These are phyloP conservation scores for Lotmaria passim DNA, from an alignment of 208 protist genomes.

Conservation along the genomic window DNA sequence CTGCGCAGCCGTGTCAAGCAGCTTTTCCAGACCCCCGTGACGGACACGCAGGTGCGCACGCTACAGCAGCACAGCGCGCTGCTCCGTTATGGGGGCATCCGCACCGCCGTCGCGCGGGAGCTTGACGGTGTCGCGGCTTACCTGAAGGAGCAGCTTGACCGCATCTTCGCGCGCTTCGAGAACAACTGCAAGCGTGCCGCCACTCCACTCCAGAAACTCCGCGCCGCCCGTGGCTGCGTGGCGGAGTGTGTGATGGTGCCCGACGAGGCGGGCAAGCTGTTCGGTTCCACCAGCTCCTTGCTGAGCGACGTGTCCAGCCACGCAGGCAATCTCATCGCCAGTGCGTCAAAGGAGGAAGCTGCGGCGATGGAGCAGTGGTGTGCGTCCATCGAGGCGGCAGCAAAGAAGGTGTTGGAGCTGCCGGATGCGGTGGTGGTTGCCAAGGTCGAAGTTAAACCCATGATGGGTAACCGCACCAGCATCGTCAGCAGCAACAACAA, in stretches of 20 bases:
- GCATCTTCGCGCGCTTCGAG: conserved; percentile 55
- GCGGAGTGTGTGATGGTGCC: conserved; percentile 65
- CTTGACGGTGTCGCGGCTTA: conserved; percentile 50
- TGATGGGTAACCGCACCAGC: too few relatives aligned
- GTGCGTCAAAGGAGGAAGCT: conserved; percentile 27
- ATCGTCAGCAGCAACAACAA: conserved; percentile 5
- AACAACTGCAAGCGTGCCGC: conserved; percentile 66
- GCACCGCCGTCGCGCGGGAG: conserved; percentile 54
- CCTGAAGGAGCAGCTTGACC: conserved; percentile 69
- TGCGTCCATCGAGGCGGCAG: conserved; percentile 43
- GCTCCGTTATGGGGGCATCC: conserved; percentile 63
- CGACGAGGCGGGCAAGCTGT: conserved; percentile 58
- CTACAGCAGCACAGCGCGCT: conserved; percentile 61
- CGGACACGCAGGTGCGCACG: conserved; percentile 47
- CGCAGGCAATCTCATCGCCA: conserved; percentile 42
- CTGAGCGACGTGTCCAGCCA: conserved; percentile 43
- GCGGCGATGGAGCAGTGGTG: conserved; percentile 46
- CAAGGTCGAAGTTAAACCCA: conserved; percentile 22
- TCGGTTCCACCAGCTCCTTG: conserved; percentile 49
- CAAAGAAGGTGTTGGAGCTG: conserved; percentile 46
- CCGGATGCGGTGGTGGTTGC: conserved; percentile 51
- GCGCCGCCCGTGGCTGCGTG: conserved; percentile 62
- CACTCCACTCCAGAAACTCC: conserved; percentile 71
- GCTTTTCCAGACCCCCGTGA: conserved; percentile 43
- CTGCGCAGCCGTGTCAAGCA: conserved; percentile 71